Percentiles rank a stretch among this genome's conserved stretches.
These are phyloP conservation scores for Pythium phragmiticola DNA, from an alignment of 352 stramenopile genomes.

Conservation along the genomic window DNA sequence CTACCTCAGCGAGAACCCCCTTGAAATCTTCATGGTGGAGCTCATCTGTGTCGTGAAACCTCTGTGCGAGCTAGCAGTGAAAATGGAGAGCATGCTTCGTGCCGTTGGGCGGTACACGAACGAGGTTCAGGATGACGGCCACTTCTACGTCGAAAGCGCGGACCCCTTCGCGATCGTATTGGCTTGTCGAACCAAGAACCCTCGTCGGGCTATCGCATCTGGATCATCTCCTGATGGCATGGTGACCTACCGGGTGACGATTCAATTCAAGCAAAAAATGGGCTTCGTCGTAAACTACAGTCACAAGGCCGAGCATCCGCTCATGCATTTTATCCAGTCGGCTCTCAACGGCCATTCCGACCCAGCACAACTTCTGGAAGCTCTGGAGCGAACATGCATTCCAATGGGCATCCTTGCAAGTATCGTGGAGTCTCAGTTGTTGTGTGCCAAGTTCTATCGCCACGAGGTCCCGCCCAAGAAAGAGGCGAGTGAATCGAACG, in stretches of 20 bases:
- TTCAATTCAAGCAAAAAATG: slow-evolving; percentile 89
- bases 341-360: slow-evolving; percentile 80
- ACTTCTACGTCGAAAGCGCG: slow-evolving; percentile 84
- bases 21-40: slow-evolving; percentile 87
- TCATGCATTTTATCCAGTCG: slow-evolving; percentile 88
- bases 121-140: slow-evolving; percentile 59
- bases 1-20: slow-evolving; percentile 76
- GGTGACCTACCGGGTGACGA: slow-evolving; percentile 75
- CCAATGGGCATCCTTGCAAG: slow-evolving; percentile 81
- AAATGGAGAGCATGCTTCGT: slow-evolving; percentile 73
- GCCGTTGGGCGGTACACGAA: slow-evolving; percentile 73
- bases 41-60: slow-evolving; percentile 85
- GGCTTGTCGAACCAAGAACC: slow-evolving; percentile 68
- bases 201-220: slow-evolving; percentile 62
- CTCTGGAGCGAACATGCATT: slow-evolving; percentile 80
- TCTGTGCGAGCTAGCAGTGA: slow-evolving; percentile 80
- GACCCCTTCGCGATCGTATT: slow-evolving; percentile 85
- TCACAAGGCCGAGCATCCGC: slow-evolving; percentile 80
- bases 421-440: slow-evolving; percentile 78
- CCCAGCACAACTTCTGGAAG: slow-evolving; percentile 76
- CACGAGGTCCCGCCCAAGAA: slow-evolving; percentile 52
- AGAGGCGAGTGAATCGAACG: slow-evolving; percentile 33
- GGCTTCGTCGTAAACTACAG: slow-evolving; percentile 86
- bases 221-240: slow-evolving; percentile 71
- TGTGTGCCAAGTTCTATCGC: slow-evolving; percentile 84